These are phyloP conservation scores for Piromyces finnis DNA, from an alignment of 192 early-diverging fungal species.

Conservation along the genomic window DNA sequence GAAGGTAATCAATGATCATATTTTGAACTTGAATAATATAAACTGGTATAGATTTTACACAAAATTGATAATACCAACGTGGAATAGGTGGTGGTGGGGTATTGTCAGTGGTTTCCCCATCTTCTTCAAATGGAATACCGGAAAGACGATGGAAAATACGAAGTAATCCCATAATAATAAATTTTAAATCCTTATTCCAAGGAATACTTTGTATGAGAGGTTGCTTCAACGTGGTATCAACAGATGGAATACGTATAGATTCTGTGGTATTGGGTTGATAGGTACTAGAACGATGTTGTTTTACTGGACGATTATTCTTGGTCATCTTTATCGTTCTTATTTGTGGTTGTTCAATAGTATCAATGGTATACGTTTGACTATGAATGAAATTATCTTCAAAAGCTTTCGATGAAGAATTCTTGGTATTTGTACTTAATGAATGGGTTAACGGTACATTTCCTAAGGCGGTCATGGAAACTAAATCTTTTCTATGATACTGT, in stretches of 20 bases:
- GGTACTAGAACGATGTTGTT: neutral
- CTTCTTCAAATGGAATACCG: neutral
- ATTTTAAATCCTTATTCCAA: neutral
- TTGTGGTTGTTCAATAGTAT: neutral
- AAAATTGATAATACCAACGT: neutral
- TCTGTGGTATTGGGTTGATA: neutral
- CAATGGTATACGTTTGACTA: neutral
- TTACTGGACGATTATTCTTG: neutral
- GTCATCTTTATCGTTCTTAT: neutral
- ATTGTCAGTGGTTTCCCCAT: neutral
- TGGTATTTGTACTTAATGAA: neutral
- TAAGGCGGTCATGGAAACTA: no score
- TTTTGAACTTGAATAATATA: neutral
- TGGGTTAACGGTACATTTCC: no score
- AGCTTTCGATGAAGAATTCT: no score
- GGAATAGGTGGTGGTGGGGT: neutral
- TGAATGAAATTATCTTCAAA: neutral
- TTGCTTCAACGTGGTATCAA: neutral
- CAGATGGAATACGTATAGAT: neutral
- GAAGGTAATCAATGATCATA: neutral
- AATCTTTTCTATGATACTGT: no score
- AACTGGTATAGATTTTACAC: neutral
- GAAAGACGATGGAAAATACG: neutral
- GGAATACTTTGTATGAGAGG: neutral
- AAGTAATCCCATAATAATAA: neutral